These are phyloP conservation scores for Taphrina deformans DNA, from an alignment of 1,139 yeast species.

Conservation along the genomic window DNA sequence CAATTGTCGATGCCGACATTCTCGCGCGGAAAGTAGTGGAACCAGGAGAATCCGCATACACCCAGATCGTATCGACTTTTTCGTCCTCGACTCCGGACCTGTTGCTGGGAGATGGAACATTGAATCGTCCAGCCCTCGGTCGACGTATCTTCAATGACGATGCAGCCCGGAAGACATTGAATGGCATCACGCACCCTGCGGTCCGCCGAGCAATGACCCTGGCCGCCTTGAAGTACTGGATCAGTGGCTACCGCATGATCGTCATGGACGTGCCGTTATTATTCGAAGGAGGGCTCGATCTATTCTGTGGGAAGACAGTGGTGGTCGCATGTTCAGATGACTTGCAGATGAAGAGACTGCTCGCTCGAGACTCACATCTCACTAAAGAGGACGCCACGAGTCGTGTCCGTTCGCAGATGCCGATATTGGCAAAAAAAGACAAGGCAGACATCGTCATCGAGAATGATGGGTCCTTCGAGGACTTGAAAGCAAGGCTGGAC, in stretches of 20 bases:
- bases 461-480: constrained; percentile 58
- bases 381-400: constrained; percentile 65
- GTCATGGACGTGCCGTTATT: constrained; percentile 86
- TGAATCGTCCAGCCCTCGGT: constrained; percentile 73
- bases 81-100: constrained; percentile 57
- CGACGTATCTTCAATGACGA: constrained; percentile 70
- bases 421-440: constrained; percentile 56
- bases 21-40: constrained; percentile 82
- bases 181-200: constrained; percentile 85
- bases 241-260: constrained; percentile 50
- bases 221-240: constrained; percentile 61
- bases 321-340: constrained; percentile 65
- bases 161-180: constrained; percentile 56
- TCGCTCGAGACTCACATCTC: constrained; percentile 62
- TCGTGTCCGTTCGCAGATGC: constrained; percentile 77
- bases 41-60: constrained; percentile 75
- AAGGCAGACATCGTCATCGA: constrained; percentile 68
- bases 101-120: constrained; percentile 45
- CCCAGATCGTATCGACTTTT: constrained; percentile 63
- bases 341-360: constrained; percentile 63
- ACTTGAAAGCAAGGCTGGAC: constrained; percentile 39
- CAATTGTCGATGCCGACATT: constrained; percentile 83
- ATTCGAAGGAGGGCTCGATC: constrained; percentile 74
- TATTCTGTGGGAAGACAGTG: constrained; percentile 68
- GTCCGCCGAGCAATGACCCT: constrained; percentile 67